A percentile compares a stretch with the other conserved stretches of the same genome.
Conservation (phyloP, 257 asterid species). For the Solanum piurae region DNA sequence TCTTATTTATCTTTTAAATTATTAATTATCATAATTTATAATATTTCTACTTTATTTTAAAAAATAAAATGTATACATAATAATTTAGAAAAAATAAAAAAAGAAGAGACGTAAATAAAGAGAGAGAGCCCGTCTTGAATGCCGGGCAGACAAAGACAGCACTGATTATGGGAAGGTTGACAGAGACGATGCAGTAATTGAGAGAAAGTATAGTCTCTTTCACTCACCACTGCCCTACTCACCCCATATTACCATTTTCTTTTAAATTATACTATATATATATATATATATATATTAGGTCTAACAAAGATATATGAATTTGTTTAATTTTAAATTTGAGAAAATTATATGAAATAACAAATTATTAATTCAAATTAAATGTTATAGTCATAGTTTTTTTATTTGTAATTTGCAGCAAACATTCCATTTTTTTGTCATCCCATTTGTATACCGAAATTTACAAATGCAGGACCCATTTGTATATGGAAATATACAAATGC, state of each 20-base stretch:
- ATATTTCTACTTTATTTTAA: neutral
- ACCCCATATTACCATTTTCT: neutral
- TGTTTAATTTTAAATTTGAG: too few species aligned
- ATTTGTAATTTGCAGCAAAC: too few species aligned
- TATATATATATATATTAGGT: too few species aligned
- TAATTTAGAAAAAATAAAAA: neutral
- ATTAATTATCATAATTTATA: neutral
- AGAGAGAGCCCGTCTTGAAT: constrained; percentile 41
- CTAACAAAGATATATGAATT: too few species aligned
- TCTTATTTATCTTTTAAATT: neutral
- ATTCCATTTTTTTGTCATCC: too few species aligned
- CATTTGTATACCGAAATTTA: too few species aligned
- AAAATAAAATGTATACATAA: too few species aligned
- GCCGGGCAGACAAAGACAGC: constrained; percentile 42
- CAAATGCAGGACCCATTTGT: too few species aligned
- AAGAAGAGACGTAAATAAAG: neutral
- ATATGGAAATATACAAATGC: too few species aligned
- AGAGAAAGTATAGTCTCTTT: constrained; percentile 30
- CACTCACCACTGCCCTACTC: neutral
- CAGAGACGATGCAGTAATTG: constrained; percentile 12
- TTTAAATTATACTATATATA: neutral
- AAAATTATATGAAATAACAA: too few species aligned
- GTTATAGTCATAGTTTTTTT: too few species aligned
- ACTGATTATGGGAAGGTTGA: constrained; percentile 12
- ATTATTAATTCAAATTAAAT: too few species aligned